phyloP scores from a whole-genome alignment of 768 basidiomycete species.

The Lactarius trivialis region DNA sequence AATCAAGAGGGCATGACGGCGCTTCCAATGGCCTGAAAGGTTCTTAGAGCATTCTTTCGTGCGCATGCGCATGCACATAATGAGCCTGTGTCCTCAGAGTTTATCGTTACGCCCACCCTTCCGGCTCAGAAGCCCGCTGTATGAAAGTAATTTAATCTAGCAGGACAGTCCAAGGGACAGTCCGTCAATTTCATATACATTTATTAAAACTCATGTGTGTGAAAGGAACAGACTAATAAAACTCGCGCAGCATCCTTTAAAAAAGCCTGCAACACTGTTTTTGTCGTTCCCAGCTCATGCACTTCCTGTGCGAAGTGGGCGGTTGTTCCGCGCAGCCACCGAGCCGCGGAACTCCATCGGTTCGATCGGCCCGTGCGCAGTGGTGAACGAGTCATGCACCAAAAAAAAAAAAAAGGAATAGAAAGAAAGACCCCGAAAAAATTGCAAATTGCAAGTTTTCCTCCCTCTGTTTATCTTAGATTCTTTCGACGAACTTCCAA shows the following conservation, averaged over 20 bases:
- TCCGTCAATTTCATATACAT: not conserved
- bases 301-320: not conserved
- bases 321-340: not conserved
- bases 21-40: not conserved
- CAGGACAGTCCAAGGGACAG: not conserved
- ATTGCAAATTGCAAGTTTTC: not conserved
- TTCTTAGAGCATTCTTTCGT: not conserved
- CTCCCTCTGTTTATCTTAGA: not conserved
- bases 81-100: not conserved
- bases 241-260: not conserved
- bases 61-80: not conserved
- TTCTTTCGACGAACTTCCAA: not conserved
- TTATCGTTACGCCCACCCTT: not conserved
- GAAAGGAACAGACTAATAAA: not conserved
- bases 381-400: not conserved
- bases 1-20: not conserved
- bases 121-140: not conserved
- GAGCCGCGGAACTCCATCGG: conserved; percentile 4
- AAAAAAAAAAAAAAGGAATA: not conserved
- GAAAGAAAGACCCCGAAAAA: not conserved
- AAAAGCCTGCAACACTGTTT: not conserved
- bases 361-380: conserved; percentile 6
- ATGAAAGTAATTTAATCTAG: not conserved
- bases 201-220: not conserved
- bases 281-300: not conserved